Evolutionary conservation across 2,329 filamentous ascomycete genomes (phyloP).

Genomic region (Claviceps humidiphila): DNA sequence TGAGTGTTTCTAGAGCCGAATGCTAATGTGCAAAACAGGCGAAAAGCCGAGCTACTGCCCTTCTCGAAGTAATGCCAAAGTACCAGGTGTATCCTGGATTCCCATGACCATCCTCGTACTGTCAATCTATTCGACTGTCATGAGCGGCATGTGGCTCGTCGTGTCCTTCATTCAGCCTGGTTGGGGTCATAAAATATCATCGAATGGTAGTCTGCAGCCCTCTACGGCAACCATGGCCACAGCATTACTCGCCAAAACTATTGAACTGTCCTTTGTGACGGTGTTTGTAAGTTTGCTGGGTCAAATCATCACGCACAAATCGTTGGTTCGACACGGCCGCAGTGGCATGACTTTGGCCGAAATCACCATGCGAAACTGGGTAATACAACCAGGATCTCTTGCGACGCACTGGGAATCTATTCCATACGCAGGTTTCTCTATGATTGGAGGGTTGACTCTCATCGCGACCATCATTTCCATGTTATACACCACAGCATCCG

Average conservation of each 20-base stretch:
- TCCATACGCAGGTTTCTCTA: constrained; percentile 46
- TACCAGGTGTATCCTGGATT: constrained; percentile 31
- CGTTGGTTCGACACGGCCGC: constrained; percentile 43
- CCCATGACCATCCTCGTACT: constrained; percentile 31
- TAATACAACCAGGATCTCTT: constrained; percentile 58
- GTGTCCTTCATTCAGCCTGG: constrained; percentile 48
- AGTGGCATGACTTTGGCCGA: constrained; percentile 67
- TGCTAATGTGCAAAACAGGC: constrained; percentile 1
- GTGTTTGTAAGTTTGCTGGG: constrained; percentile 64
- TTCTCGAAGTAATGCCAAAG: constrained; percentile 19
- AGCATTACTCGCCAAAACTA: constrained; percentile 60
- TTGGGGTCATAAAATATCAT: constrained; percentile 45
- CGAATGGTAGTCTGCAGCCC: constrained; percentile 39
- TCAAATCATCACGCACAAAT: constrained; percentile 58
- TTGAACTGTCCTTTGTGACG: constrained; percentile 67
- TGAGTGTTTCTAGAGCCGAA: too few species aligned
- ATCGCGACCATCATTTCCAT: constrained; percentile 49
- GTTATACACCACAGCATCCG: constrained; percentile 65
- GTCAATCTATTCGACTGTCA: constrained; percentile 48
- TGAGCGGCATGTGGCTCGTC: constrained; percentile 52
- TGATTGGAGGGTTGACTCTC: constrained; percentile 52
- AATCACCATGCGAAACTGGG: constrained; percentile 66
- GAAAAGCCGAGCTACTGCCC: constrained; percentile 21
- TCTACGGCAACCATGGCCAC: constrained; percentile 54
- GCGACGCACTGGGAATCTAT: constrained; percentile 56